Conservation (phyloP, 805 yeast genomes). For the Candida suzukii region DNA sequence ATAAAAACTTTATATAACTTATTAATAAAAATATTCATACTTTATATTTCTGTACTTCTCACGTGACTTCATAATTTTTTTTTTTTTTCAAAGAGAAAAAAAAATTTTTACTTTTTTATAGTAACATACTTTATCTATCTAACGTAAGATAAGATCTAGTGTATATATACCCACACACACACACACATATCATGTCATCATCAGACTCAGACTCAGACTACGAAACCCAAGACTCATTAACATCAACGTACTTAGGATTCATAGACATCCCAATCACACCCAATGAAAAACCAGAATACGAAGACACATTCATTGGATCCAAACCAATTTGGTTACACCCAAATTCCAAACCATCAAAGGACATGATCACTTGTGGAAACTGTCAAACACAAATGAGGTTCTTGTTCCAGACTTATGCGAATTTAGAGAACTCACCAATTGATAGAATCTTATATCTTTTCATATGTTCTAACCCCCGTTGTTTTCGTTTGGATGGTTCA, state of each 20-base stretch:
- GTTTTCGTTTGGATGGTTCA: slow-evolving; percentile 65
- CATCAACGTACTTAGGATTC: slow-evolving; percentile 51
- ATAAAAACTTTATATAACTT: neutral
- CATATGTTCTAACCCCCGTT: slow-evolving; percentile 55
- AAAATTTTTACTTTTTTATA: neutral
- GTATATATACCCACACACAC: too few species aligned
- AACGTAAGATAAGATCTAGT: too few species aligned
- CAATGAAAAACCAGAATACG: slow-evolving; percentile 37
- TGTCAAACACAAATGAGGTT: slow-evolving; percentile 62
- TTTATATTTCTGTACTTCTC: too few species aligned
- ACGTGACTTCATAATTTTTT: neutral
- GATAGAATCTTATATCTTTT: slow-evolving; percentile 81
- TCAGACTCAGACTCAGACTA: slow-evolving; percentile 8
- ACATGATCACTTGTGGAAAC: slow-evolving; percentile 51
- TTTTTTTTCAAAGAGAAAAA: too few species aligned
- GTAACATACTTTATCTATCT: too few species aligned
- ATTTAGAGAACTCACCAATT: slow-evolving; percentile 62
- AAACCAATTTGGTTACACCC: slow-evolving; percentile 64
- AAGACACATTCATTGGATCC: slow-evolving; percentile 83
- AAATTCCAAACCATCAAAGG: slow-evolving; percentile 47
- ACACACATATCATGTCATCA: too few species aligned
- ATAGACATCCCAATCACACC: slow-evolving; percentile 53
- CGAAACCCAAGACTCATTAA: neutral
- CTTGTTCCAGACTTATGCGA: slow-evolving; percentile 74
- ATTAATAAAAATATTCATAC: too few species aligned